A percentile compares a stretch with the other conserved stretches of the same genome.
These are phyloP conservation scores for Trichoderma gracile DNA, from an alignment of 2,329 filamentous ascomycete genomes.

Conservation along the genomic window DNA sequence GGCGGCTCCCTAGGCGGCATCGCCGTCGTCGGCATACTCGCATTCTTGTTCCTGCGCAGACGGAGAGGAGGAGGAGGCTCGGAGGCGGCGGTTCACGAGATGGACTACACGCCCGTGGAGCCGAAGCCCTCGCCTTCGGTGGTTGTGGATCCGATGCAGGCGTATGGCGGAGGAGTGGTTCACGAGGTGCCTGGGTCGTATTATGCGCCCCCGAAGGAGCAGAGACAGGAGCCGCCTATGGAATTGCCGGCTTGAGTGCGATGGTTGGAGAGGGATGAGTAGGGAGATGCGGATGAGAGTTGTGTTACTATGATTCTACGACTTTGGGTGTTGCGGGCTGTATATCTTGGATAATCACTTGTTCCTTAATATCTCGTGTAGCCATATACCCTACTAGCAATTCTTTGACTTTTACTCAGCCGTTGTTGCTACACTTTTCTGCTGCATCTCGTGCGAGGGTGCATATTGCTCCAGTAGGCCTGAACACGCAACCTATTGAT, in stretches of 20 bases:
- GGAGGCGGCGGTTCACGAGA: background rate
- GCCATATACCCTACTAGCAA: background rate
- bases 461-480: too few species aligned
- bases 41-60: background rate
- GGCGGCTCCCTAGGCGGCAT: background rate
- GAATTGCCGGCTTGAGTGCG: slow-evolving; percentile 4
- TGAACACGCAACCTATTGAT: too few species aligned
- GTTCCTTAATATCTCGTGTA: too few species aligned
- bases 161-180: background rate
- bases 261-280: background rate
- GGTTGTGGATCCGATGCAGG: background rate
- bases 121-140: background rate
- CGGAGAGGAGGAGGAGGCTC: background rate
- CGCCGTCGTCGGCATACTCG: background rate
- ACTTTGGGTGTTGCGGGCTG: too few species aligned
- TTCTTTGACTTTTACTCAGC: background rate
- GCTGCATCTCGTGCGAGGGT: too few species aligned
- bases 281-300: too few species aligned
- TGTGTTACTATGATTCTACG: background rate
- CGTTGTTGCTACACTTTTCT: too few species aligned
- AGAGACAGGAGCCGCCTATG: background rate
- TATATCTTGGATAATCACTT: background rate
- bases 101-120: background rate
- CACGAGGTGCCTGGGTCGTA: background rate
- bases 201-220: background rate